Percentiles rank a stretch among this genome's conserved stretches.
Evolutionary conservation across 2,329 filamentous ascomycete species (phyloP).

Genomic region (Anthostomella pinea): DNA sequence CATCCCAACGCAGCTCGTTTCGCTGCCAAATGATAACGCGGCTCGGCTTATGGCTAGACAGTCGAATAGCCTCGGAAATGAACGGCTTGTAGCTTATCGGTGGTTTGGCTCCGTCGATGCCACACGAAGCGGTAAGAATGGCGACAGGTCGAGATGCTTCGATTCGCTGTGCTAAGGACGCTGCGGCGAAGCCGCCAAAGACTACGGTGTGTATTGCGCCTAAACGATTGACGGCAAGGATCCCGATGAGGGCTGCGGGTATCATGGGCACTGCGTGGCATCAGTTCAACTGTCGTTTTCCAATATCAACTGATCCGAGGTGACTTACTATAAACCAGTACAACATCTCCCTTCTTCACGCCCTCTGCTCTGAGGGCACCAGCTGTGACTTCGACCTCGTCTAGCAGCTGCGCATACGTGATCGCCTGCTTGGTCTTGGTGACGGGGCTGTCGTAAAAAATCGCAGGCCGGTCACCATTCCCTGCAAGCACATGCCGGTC

Average conservation of each 20-base stretch:
- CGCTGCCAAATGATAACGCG: slow-evolving; percentile 83
- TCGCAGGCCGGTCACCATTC: slow-evolving; percentile 69
- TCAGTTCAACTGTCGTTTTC: slow-evolving; percentile 8
- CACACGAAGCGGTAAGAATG: slow-evolving; percentile 86
- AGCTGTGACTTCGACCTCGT: slow-evolving; percentile 78
- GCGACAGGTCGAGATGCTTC: slow-evolving; percentile 73
- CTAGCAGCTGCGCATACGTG: slow-evolving; percentile 72
- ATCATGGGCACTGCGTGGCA: slow-evolving; percentile 80
- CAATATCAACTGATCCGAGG: background rate
- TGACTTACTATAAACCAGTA: slow-evolving; percentile 78
- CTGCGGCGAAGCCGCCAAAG: slow-evolving; percentile 85
- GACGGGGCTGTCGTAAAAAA: slow-evolving; percentile 87
- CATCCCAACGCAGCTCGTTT: slow-evolving; percentile 71
- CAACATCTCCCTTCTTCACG: slow-evolving; percentile 78
- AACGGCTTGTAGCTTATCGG: slow-evolving; percentile 75
- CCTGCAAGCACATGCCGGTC: slow-evolving; percentile 83
- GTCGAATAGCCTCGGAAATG: slow-evolving; percentile 67
- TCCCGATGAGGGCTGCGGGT: slow-evolving; percentile 80
- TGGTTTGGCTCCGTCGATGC: slow-evolving; percentile 82
- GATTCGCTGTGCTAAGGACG: slow-evolving; percentile 82
- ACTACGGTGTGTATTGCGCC: slow-evolving; percentile 90
- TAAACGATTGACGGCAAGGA: slow-evolving; percentile 75
- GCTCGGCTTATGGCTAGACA: slow-evolving; percentile 67
- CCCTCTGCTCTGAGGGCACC: slow-evolving; percentile 80
- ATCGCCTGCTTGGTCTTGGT: slow-evolving; percentile 68